Evolutionary conservation across 1,284 basidiomycete species (phyloP), one percentile per base, ranked within the genome.

Genomic region (Heliocybe sulcata): DNA sequence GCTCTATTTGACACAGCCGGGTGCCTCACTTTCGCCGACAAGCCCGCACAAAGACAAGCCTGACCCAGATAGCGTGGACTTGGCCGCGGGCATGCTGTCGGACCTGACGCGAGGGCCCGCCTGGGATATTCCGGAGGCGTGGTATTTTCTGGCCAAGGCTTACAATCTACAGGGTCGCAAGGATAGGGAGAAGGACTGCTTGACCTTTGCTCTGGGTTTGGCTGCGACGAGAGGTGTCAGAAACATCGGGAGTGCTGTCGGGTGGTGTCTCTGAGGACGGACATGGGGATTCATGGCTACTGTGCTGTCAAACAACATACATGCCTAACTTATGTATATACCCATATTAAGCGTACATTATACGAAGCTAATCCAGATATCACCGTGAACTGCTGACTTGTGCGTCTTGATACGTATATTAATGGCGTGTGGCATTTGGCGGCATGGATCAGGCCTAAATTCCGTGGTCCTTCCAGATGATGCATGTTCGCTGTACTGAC

Each of bases 111-210:
- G 77, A 19, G 83, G 85, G 0, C 68, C 74, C 0, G 94, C 87
- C 3, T 97, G 93, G 92, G 88, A 96, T 67, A 80, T 89, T 1
- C 82, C 92, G 0, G 94, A 97, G 68, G 94, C 90, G 25, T 98
- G 94, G 94, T 95, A 87, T 67, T 87, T 86, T 65, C 77, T 97
- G 6, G 88, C 85, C 3, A 87, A 85, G 64, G 88, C 90, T 19
- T 90, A 88, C 64, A 82, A 85, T 35, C 64, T 83, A 60, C 91
- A 91, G 62, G 87, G 83, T 0, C 77, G 87, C 51, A 79, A 77
- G 61, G 83, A 84, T 52, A 74, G 82, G 51, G 88, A 91, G 63
- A 75, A 82, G 55, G 90, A 94, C 65, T 92, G 89, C 65, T 71
- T 94, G 57, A 74, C 75, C 48, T 83, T 77, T 61, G 92, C 94